Conservation (phyloP, 345 rosid genomes). For the Arabidopsis thaliana region DNA sequence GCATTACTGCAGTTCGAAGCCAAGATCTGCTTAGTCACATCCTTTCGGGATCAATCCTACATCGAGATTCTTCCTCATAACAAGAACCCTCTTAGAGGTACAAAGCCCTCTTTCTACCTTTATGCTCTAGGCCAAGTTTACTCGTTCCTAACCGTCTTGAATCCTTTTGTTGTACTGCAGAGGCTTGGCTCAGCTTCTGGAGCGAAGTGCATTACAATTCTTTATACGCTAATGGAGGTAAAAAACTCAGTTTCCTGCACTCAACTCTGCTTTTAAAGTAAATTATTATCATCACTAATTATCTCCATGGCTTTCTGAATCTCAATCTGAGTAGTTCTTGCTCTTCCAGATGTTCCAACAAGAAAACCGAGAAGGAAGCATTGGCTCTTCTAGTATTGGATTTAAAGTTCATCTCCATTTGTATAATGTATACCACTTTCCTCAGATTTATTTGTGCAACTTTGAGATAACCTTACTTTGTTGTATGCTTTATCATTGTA, state of each 20-base stretch:
- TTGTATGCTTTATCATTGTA: conserved; percentile 29
- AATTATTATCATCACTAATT: background rate
- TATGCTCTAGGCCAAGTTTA: background rate
- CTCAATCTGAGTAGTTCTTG: conserved; percentile 35
- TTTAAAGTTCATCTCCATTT: conserved; percentile 17
- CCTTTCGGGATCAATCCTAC: conserved; percentile 85
- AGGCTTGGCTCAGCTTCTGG: conserved; percentile 96
- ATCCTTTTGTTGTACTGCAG: conserved; percentile 42
- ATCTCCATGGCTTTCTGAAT: conserved; percentile 15
- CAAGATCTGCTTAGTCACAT: conserved; percentile 83
- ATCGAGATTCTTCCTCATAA: conserved; percentile 86
- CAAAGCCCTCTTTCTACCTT: conserved; percentile 27
- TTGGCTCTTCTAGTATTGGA: conserved; percentile 71
- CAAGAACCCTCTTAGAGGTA: conserved; percentile 71
- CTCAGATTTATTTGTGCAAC: conserved; percentile 27
- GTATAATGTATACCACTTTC: conserved; percentile 4
- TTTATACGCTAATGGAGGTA: conserved; percentile 83
- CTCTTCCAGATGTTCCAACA: conserved; percentile 79
- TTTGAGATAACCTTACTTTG: conserved; percentile 20
- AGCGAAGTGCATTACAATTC: conserved; percentile 98
- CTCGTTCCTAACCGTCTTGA: background rate
- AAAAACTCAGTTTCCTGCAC: conserved; percentile 28
- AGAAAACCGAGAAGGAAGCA: conserved; percentile 63
- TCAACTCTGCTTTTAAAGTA: background rate
- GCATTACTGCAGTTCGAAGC: conserved; percentile 71